Conservation (phyloP, 441 rosid genomes). For the Erodium chrysanthum region DNA sequence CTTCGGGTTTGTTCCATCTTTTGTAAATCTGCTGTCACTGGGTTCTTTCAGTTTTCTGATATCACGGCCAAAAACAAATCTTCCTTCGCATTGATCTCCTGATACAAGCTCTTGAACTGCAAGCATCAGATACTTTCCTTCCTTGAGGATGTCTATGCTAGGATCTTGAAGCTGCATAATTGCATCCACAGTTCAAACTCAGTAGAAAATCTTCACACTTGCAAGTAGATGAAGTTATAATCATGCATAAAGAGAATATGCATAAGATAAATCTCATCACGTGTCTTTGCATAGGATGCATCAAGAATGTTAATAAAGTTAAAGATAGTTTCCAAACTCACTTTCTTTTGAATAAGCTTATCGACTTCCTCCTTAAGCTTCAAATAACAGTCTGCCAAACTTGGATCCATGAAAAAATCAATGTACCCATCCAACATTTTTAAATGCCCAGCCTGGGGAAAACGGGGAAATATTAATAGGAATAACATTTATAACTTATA, state of each 20-base stretch:
- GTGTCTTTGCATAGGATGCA: background rate
- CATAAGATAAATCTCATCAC: background rate
- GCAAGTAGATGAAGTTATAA: too few relatives aligned
- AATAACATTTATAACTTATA: conserved; percentile 8
- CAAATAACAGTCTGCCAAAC: conserved; percentile 72
- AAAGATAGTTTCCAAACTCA: conserved; percentile 10
- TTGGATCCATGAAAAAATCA: conserved; percentile 91
- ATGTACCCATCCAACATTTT: conserved; percentile 89
- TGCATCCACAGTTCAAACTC: too few relatives aligned
- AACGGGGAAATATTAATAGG: conserved; percentile 19
- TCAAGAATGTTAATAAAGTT: background rate
- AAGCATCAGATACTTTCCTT: conserved; percentile 82
- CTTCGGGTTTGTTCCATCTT: conserved; percentile 89
- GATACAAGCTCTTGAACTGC: conserved; percentile 87
- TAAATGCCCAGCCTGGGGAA: conserved; percentile 71
- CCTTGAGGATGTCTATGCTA: conserved; percentile 60
- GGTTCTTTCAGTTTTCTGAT: conserved; percentile 50
- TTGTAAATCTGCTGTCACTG: conserved; percentile 43
- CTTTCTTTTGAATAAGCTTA: conserved; percentile 72
- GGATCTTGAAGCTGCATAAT: conserved; percentile 76
- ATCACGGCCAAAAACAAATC: conserved; percentile 90
- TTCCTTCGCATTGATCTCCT: conserved; percentile 94
- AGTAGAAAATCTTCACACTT: too few relatives aligned
- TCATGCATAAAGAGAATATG: background rate
- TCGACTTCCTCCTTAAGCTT: conserved; percentile 81